Evolutionary conservation across 2,329 filamentous ascomycete genomes (phyloP), one percentile per base, ranked within the genome.

Genomic region (Sporothrix luriei): DNA sequence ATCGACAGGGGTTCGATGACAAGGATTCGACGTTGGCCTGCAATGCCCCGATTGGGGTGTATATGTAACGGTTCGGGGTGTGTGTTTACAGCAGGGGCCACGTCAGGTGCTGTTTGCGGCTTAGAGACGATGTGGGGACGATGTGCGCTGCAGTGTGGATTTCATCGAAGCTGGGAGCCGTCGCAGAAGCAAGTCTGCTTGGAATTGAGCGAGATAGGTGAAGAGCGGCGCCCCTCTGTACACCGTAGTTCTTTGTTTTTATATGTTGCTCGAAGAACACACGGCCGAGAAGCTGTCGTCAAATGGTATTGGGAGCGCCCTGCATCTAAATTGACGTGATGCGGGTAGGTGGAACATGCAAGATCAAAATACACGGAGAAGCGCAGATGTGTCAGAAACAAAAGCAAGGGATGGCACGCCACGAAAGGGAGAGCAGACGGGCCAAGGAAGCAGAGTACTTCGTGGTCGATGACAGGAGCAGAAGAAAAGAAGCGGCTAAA

Each of bases 251-350:
- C 40, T 43, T 3, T 59, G n/a, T 14, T 33, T 26, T 55, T 5
- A 5, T 33, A 33, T 33, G 33, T 33, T 33, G 33, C n/a, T 40
- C 19, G 21, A n/a, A 10, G 29, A 57, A 16, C 40, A 49, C 24
- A 33, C 26, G 26, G 46, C 46, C 26, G 62, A 52, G 5, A 24
- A 52, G 11, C n/a, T 52, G 61, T 52, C 21, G 46, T 19, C 19
- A 66, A 66, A 21, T n/a, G 29, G 48, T 52, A 66, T 66, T 66
- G 48, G 24, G 62, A 66, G 48, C 48, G 29, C 48, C 62, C 46
- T 6, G n/a, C 29, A 33, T 52, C 48, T 66, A 40, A 51, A 52
- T 52, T 66, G 62, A 66, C 62, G 62, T 66, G 62, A 66, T 66
- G 10, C 6, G 29, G 29, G 19, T 4, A 52, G 24, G 24, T 9